Evolutionary conservation across 345 rosid species (phyloP).

Genomic region (Dipteronia dyeriana): DNA sequence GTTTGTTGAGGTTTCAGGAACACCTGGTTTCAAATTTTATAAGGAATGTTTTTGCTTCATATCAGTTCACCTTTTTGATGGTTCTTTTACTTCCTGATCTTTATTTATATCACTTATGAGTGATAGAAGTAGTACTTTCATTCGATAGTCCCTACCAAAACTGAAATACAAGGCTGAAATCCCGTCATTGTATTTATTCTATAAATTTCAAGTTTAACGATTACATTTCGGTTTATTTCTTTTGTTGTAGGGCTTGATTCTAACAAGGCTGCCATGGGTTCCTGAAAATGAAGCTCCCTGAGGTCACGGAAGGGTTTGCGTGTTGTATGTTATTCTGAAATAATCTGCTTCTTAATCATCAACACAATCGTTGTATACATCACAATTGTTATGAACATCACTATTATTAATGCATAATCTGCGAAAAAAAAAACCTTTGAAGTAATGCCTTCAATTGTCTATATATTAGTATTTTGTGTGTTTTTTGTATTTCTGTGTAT

Average conservation of each 20-base stretch:
- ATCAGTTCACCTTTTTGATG: too few species aligned
- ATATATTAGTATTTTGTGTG: not conserved
- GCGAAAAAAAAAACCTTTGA: not conserved
- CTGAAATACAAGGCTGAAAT: not conserved
- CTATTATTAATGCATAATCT: not conserved
- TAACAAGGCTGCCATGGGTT: conserved; percentile 8
- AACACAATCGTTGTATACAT: not conserved
- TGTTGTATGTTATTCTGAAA: not conserved
- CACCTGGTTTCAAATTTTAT: conserved; percentile 1
- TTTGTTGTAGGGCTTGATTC: conserved; percentile 27
- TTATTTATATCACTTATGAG: not conserved
- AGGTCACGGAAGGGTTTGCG: not conserved
- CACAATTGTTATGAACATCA: not conserved
- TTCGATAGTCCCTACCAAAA: too few species aligned
- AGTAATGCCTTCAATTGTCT: not conserved
- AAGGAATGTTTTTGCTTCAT: too few species aligned
- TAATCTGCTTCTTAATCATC: not conserved
- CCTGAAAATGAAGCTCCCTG: conserved; percentile 26
- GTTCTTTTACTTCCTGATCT: too few species aligned
- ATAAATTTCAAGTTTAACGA: not conserved
- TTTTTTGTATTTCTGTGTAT: not conserved
- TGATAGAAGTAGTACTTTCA: too few species aligned
- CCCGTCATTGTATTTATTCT: not conserved
- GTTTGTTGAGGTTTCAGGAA: conserved; percentile 15
- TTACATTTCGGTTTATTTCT: not conserved